Evolutionary conservation across 768 basidiomycete species (phyloP).

Genomic region (Chalciporus chontae): DNA sequence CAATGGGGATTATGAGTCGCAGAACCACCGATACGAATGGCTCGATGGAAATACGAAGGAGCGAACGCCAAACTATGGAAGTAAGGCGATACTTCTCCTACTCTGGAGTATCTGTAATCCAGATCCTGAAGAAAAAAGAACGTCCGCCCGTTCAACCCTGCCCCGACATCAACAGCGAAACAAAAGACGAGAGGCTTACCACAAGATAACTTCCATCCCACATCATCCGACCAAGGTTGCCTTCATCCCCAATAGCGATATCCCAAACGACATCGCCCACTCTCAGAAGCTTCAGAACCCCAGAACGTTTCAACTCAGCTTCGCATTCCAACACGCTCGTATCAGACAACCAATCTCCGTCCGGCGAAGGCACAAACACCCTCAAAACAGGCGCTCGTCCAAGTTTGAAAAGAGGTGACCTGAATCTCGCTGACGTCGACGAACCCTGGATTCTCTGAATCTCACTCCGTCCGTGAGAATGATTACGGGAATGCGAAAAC

Average conservation of each 20-base stretch:
- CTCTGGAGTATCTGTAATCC: conserved; percentile 74
- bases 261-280: conserved; percentile 88
- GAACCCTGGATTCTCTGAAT: conserved; percentile 16
- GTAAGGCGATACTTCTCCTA: conserved; percentile 78
- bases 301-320: conserved; percentile 58
- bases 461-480: conserved; percentile 36
- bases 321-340: conserved; percentile 80
- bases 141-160: too few species aligned
- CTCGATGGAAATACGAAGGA: conserved; percentile 87
- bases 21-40: conserved; percentile 55
- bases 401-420: conserved; percentile 66
- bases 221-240: conserved; percentile 75
- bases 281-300: conserved; percentile 55
- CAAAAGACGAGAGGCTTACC: conserved; percentile 42
- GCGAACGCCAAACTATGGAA: conserved; percentile 77
- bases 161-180: conserved; percentile 5
- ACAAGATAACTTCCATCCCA: conserved; percentile 91
- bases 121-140: conserved; percentile 55
- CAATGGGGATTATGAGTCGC: conserved; percentile 39
- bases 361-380: conserved; percentile 83
- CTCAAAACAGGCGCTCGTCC: conserved; percentile 74
- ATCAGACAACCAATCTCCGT: conserved; percentile 85
- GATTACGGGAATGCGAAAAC: conserved; percentile 33
- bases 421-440: conserved; percentile 39
- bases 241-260: conserved; percentile 80